Conservation (phyloP, 257 asterid species). For the Gentiana straminea region DNA sequence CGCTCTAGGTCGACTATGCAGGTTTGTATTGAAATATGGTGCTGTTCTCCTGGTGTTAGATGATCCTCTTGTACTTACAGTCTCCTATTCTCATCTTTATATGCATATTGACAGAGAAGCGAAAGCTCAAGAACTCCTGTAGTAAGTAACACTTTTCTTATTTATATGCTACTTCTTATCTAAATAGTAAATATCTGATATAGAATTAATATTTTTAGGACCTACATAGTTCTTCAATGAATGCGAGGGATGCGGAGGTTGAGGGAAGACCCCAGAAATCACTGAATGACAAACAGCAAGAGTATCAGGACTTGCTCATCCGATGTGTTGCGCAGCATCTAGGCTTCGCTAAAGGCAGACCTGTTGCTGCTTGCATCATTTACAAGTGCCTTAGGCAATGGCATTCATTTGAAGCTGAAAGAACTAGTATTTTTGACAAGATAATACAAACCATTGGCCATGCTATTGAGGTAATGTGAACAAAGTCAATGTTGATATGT, state of each 20-base stretch:
- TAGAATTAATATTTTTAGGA: conserved; percentile 35
- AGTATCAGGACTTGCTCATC: conserved; percentile 87
- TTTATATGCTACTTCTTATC: conserved; percentile 3
- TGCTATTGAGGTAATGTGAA: conserved; percentile 72
- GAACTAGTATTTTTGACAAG: conserved; percentile 92
- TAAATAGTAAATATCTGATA: conserved; percentile 1
- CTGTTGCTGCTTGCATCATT: conserved; percentile 85
- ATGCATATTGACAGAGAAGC: conserved; percentile 41
- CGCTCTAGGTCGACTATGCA: conserved; percentile 81
- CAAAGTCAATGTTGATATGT: not conserved
- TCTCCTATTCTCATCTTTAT: conserved; percentile 13
- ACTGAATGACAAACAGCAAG: conserved; percentile 88
- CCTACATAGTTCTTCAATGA: conserved; percentile 65
- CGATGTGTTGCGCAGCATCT: conserved; percentile 87
- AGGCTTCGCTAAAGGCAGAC: conserved; percentile 83
- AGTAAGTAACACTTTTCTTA: conserved; percentile 34
- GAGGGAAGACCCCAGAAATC: conserved; percentile 90
- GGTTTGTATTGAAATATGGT: conserved; percentile 31
- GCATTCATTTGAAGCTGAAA: conserved; percentile 88
- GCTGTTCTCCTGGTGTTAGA: conserved; percentile 10
- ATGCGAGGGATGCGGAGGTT: conserved; percentile 49
- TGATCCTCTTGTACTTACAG: conserved; percentile 18
- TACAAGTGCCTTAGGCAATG: conserved; percentile 93
- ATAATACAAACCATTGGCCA: conserved; percentile 94
- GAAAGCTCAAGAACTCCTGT: conserved; percentile 54